Evolutionary conservation across 1,139 yeast species (phyloP).

Genomic region (Eremothecium coryli): DNA sequence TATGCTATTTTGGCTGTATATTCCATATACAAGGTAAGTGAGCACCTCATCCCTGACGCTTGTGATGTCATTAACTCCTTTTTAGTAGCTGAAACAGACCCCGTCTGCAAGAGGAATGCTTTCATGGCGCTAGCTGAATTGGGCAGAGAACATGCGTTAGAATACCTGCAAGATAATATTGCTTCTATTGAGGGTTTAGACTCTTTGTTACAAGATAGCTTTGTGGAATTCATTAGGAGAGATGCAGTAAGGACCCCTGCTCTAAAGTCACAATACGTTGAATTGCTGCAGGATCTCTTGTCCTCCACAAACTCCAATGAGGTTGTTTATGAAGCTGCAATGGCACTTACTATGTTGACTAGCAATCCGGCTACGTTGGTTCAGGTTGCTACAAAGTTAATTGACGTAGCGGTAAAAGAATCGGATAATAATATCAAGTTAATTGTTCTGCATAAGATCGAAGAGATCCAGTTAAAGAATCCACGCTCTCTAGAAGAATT

Average conservation of each 20-base stretch:
- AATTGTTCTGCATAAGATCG: constrained; percentile 80
- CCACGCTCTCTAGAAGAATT: constrained; percentile 84
- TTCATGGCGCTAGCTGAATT: constrained; percentile 79
- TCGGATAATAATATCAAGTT: constrained; percentile 90
- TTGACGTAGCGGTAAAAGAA: constrained; percentile 83
- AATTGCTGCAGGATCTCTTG: constrained; percentile 62
- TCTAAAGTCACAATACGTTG: constrained; percentile 62
- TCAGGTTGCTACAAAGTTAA: constrained; percentile 73
- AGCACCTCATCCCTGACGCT: constrained; percentile 89
- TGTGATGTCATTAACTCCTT: constrained; percentile 71
- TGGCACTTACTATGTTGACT: constrained; percentile 68
- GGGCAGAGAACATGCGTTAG: constrained; percentile 77
- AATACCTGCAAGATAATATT: constrained; percentile 66
- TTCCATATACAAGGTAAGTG: constrained; percentile 73
- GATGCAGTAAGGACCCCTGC: constrained; percentile 62
- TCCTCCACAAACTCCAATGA: constrained; percentile 63
- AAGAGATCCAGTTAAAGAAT: constrained; percentile 60
- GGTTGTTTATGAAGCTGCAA: constrained; percentile 87
- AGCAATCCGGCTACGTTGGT: constrained; percentile 57
- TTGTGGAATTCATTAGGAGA: constrained; percentile 82
- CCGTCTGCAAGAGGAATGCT: constrained; percentile 93
- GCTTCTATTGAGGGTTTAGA: constrained; percentile 60
- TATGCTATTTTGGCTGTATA: constrained; percentile 90
- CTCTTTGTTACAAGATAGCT: constrained; percentile 77
- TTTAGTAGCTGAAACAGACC: constrained; percentile 75